These are phyloP conservation scores for Isabelozyma pseudorhagii DNA, from an alignment of 805 yeast species.

Conservation along the genomic window DNA sequence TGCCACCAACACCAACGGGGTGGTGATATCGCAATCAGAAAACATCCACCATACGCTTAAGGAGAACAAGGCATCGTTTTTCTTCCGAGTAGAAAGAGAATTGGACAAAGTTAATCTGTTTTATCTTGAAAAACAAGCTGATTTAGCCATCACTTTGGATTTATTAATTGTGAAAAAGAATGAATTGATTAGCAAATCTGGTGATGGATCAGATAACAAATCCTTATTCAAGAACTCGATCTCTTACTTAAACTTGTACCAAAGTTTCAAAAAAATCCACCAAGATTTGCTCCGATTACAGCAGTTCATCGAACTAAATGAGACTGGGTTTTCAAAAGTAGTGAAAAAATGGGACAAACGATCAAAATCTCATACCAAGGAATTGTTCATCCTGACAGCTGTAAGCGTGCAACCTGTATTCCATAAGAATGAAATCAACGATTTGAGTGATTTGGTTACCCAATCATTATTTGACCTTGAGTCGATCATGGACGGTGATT, in stretches of 20 bases:
- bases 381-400: slow-evolving; percentile 84
- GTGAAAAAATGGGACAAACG: slow-evolving; percentile 98
- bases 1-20: slow-evolving; percentile 14
- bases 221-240: slow-evolving; percentile 62
- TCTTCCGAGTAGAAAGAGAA: slow-evolving; percentile 89
- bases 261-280: slow-evolving; percentile 84
- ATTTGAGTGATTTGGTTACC: slow-evolving; percentile 73
- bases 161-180: slow-evolving; percentile 70
- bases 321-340: slow-evolving; percentile 93
- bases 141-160: slow-evolving; percentile 75
- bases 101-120: slow-evolving; percentile 93
- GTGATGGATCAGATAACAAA: slow-evolving; percentile 2
- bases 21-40: slow-evolving; percentile 16
- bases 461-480: slow-evolving; percentile 71
- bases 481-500: slow-evolving; percentile 47
- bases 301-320: slow-evolving; percentile 91
- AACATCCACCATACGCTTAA: slow-evolving; percentile 53
- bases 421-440: slow-evolving; percentile 82
- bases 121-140: slow-evolving; percentile 87
- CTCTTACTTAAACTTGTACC: slow-evolving; percentile 77
- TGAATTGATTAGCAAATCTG: slow-evolving; percentile 36
- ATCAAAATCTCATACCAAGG: slow-evolving; percentile 91
- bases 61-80: slow-evolving; percentile 86
- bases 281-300: slow-evolving; percentile 86
- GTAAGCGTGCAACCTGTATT: slow-evolving; percentile 96